phyloP scores from a whole-genome alignment of 208 protist species.

The Leishmania lainsoni region DNA sequence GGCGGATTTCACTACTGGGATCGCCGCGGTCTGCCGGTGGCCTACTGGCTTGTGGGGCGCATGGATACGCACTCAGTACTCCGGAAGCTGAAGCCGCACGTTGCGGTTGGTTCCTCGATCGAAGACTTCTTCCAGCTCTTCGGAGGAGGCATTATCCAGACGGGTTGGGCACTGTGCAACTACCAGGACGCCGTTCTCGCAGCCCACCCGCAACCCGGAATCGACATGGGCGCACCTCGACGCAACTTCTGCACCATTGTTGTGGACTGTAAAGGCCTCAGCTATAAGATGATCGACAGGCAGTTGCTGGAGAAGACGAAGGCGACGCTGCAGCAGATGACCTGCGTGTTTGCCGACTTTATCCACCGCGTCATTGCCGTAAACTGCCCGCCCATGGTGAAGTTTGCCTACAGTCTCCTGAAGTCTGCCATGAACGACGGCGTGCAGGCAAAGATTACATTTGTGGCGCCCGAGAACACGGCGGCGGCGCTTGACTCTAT shows the following conservation, averaged over 20 bases:
- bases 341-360: constrained; percentile 53
- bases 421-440: constrained; percentile 47
- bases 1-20: constrained; percentile 64
- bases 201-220: constrained; percentile 31
- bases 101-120: constrained; percentile 38
- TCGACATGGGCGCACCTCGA: constrained; percentile 34
- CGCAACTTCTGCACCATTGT: constrained; percentile 54
- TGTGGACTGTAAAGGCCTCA: constrained; percentile 54
- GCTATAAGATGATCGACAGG: constrained; percentile 66
- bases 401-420: constrained; percentile 63
- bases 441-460: constrained; percentile 57
- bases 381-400: constrained; percentile 69
- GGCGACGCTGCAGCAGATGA: constrained; percentile 39
- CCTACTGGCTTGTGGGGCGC: constrained; percentile 44
- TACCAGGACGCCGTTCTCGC: constrained; percentile 47
- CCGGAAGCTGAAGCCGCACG: constrained; percentile 38
- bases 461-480: constrained; percentile 51
- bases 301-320: constrained; percentile 60
- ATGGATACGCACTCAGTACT: constrained; percentile 40
- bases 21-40: constrained; percentile 50
- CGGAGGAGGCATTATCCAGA: constrained; percentile 35
- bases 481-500: constrained; percentile 42
- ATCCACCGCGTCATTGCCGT: constrained; percentile 63
- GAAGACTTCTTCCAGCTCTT: constrained; percentile 41
- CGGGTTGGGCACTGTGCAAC: constrained; percentile 40